Evolutionary conservation across 2,329 filamentous ascomycete genomes (phyloP).

Genomic region (Penicillium sp.): DNA sequence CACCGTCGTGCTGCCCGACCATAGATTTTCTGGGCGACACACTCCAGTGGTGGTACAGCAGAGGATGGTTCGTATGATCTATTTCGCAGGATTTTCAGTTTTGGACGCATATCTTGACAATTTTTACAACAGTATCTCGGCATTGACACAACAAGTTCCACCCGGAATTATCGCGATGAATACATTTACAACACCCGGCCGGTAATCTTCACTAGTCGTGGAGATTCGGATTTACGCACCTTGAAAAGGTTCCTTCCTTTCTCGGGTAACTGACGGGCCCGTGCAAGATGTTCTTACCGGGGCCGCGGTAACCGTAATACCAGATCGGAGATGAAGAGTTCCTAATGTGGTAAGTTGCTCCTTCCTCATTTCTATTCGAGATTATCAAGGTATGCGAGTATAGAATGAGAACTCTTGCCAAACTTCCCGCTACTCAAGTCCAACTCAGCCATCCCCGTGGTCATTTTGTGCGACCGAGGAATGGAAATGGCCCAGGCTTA

Average conservation of each 20-base stretch:
- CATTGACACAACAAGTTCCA: too few species aligned
- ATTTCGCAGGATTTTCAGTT: neutral
- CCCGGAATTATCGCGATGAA: neutral
- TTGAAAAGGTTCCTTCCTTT: neutral
- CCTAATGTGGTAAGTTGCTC: neutral
- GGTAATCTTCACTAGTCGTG: slow-evolving; percentile 8
- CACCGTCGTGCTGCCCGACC: slow-evolving; percentile 16
- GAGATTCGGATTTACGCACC: slow-evolving; percentile 7
- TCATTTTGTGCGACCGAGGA: slow-evolving; percentile 26
- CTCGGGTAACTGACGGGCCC: slow-evolving; percentile 18
- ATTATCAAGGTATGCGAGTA: neutral
- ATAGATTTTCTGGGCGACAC: slow-evolving; percentile 17
- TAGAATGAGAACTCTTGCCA: neutral
- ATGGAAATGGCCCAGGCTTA: slow-evolving; percentile 12
- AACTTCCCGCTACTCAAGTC: neutral
- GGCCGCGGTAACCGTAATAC: slow-evolving; percentile 5
- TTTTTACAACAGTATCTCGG: too few species aligned
- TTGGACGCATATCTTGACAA: neutral
- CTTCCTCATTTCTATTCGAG: neutral
- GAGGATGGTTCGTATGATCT: neutral
- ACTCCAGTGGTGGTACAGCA: slow-evolving; percentile 16
- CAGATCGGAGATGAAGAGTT: neutral
- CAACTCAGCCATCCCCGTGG: slow-evolving; percentile 3
- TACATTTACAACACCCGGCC: neutral
- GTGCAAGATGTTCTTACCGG: neutral